These are phyloP conservation scores for Gautieria morchelliformis DNA, from an alignment of 768 basidiomycete species.

Conservation along the genomic window DNA sequence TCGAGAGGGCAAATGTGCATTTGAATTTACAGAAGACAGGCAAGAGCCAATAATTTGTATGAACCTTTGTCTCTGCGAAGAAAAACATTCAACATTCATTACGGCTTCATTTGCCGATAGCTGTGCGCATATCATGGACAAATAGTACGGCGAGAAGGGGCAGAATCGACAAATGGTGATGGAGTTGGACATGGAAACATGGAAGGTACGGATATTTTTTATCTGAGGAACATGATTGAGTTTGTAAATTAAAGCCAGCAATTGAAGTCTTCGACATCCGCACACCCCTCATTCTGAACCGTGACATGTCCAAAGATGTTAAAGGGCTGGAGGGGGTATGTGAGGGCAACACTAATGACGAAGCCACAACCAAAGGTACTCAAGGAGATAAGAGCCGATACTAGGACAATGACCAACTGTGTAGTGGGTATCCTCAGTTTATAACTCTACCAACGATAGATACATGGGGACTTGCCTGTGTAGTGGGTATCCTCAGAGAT, in stretches of 20 bases:
- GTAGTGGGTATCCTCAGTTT: no score
- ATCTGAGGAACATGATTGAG: neutral
- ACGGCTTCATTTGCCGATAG: slow-evolving; percentile 31
- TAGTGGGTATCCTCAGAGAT: no score
- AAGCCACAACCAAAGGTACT: no score
- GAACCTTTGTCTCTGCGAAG: slow-evolving; percentile 20
- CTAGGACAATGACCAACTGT: no score
- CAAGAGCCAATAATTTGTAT: slow-evolving; percentile 71
- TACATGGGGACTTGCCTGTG: no score
- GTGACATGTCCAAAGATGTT: slow-evolving; percentile 48
- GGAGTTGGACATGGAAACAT: no score
- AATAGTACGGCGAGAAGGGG: slow-evolving; percentile 54
- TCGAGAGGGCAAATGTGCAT: slow-evolving; percentile 69
- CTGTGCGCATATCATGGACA: slow-evolving; percentile 53
- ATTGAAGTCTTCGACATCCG: slow-evolving; percentile 81
- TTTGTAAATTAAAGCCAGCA: slow-evolving; percentile 49
- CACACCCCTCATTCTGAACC: slow-evolving; percentile 64
- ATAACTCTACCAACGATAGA: no score
- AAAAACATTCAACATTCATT: neutral
- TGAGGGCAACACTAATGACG: no score
- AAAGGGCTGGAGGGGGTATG: no score
- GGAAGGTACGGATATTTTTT: slow-evolving; percentile 48
- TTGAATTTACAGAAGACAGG: no score
- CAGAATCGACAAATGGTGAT: slow-evolving; percentile 77
- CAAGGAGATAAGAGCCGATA: no score